Conservation (phyloP, 352 stramenopile species). For the Phytophthora melonis region DNA sequence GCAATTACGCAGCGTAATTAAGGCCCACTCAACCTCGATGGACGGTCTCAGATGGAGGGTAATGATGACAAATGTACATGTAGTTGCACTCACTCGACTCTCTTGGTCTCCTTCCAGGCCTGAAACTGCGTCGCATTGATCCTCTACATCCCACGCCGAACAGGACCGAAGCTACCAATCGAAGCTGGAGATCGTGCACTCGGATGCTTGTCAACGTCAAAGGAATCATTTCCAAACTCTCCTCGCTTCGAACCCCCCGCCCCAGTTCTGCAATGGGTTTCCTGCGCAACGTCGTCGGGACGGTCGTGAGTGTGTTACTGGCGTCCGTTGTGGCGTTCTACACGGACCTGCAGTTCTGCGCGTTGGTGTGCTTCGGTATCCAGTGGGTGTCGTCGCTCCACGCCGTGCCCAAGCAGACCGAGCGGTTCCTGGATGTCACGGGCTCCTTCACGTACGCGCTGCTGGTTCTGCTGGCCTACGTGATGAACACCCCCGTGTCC, state of each 20-base stretch:
- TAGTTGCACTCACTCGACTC: neutral
- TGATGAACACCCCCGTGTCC: constrained; percentile 17
- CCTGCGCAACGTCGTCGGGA: constrained; percentile 35
- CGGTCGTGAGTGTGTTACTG: constrained; percentile 48
- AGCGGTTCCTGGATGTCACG: constrained; percentile 89
- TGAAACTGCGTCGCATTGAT: constrained; percentile 2
- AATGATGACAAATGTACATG: constrained; percentile 1
- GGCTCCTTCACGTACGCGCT: constrained; percentile 76
- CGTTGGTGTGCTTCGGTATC: constrained; percentile 56
- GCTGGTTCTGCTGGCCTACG: constrained; percentile 45
- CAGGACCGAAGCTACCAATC: no score
- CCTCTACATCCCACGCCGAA: constrained; percentile 1
- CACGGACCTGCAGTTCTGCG: constrained; percentile 60
- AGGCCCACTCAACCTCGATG: neutral
- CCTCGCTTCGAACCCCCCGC: neutral
- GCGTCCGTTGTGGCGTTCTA: constrained; percentile 43
- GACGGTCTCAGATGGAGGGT: neutral
- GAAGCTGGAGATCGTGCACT: no score
- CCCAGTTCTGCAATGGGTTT: neutral
- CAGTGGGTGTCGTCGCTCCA: constrained; percentile 74
- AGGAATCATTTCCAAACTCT: constrained; percentile 2
- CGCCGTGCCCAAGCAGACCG: constrained; percentile 71
- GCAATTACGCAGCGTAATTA: no score
- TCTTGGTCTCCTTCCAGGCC: neutral
- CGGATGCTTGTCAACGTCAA: constrained; percentile 10